Evolutionary conservation across 2,329 filamentous ascomycete genomes (phyloP), one percentile per base, ranked within the genome.

Genomic region (Phaeoacremonium minimum): DNA sequence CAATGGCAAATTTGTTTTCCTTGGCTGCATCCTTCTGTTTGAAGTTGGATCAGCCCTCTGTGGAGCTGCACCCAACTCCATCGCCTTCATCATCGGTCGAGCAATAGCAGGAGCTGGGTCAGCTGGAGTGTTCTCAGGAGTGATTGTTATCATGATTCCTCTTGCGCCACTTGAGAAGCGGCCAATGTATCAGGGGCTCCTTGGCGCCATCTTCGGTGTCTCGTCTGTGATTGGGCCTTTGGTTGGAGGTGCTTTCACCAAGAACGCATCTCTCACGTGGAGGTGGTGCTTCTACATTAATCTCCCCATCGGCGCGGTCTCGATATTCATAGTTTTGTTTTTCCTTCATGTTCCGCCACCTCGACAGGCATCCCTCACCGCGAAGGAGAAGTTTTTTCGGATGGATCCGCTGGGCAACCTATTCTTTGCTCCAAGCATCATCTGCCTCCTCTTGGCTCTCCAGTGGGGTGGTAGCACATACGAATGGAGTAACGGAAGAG

Each of bases 391-490:
- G 26, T 11, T 34, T n/a, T 18, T 19, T 18, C 14, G 36, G 6
- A 30, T 38, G 12, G 47, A 50, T 22, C 39, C 40, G 17, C 13
- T 46, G 5, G 46, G 46, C 18, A 37, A 37, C 2, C 15, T 38
- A 7, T 16, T 49, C n/a, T 42, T 51, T 22, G 36, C 44, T n/a
- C 42, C 48, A 7, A 35, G 58, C 12, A 59, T 67, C 15, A 50
- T 66, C 22, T 69, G 64, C 44, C 57, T 69, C 12, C 47, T 71
- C 4, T 49, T 72, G n/a, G 67, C 65, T 8, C 54, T 72, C 11
- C 61, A 69, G 38, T 71, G 64, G 64, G 61, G 61, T 36, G 62
- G 60, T 28, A 38, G 33, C 4, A 39, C 37, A 9, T 48, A 50
- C 28, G 30, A 48, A 7, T 50, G 50, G 47, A 28, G 20, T 2